Evolutionary conservation across 108 stramenopile genomes (phyloP).

Genomic region (Cyclostephanos tholiformis): DNA sequence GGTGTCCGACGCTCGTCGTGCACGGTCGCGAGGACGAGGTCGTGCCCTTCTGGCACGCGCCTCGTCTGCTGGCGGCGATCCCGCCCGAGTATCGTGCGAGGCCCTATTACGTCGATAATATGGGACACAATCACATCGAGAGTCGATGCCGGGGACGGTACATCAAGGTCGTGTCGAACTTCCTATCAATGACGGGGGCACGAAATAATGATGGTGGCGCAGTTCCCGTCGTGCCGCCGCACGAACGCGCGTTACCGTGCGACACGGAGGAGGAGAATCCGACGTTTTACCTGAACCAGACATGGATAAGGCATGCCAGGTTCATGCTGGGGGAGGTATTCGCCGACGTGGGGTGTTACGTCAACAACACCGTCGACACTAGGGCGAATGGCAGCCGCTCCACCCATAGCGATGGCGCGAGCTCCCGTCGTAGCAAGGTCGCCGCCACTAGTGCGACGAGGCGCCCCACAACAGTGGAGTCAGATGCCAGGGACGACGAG

Average conservation of each 20-base stretch:
- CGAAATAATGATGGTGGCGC: background rate
- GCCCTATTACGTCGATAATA: constrained; percentile 70
- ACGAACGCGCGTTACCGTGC: constrained; percentile 19
- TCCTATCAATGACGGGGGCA: constrained; percentile 31
- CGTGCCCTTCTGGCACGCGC: constrained; percentile 84
- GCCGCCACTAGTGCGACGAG: background rate
- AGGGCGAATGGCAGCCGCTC: background rate
- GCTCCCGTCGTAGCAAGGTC: background rate
- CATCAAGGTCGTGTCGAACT: constrained; percentile 26
- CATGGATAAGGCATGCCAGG: constrained; percentile 42
- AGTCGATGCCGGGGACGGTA: constrained; percentile 32
- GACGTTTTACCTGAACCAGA: constrained; percentile 42
- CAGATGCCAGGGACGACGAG: constrained; percentile 40
- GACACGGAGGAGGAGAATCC: constrained; percentile 25
- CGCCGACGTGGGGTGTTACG: constrained; percentile 2
- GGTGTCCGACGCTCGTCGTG: constrained; percentile 73
- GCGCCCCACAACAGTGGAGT: background rate
- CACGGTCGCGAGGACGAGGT: constrained; percentile 77
- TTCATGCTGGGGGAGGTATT: constrained; percentile 14
- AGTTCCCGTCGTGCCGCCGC: constrained; percentile 1
- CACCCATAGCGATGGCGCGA: background rate
- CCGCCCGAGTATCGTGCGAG: constrained; percentile 57
- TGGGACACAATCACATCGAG: constrained; percentile 81
- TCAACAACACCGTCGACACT: constrained; percentile 7
- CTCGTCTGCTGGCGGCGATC: constrained; percentile 59